Evolutionary conservation across 257 asterid genomes (phyloP).

Genomic region (Ilex aquifolium): DNA sequence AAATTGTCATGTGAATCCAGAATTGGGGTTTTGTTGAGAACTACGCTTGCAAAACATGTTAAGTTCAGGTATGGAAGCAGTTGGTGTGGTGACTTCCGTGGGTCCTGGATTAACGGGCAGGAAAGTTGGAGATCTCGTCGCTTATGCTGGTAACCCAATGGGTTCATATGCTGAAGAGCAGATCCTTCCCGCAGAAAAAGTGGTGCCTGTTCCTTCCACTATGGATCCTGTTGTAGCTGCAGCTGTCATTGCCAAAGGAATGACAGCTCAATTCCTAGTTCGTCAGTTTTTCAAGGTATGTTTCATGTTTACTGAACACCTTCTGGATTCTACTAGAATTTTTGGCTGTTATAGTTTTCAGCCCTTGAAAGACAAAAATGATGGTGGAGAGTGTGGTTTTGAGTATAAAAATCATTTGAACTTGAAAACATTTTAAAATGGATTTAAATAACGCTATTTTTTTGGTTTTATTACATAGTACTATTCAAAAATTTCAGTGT

Average conservation of each 20-base stretch:
- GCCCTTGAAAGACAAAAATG: no score
- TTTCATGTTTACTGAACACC: no score
- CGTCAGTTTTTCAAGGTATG: conserved; percentile 77
- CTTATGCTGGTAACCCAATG: conserved; percentile 76
- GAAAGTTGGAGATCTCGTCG: conserved; percentile 82
- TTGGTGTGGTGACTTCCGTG: conserved; percentile 79
- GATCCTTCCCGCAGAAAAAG: conserved; percentile 83
- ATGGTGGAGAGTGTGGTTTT: no score
- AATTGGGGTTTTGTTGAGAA: no score
- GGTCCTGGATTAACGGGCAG: conserved; percentile 87
- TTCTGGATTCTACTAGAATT: no score
- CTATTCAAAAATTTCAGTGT: no score
- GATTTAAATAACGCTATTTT: no score
- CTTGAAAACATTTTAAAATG: no score
- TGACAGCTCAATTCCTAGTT: conserved; percentile 75
- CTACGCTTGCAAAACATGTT: background rate
- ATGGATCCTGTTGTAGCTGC: conserved; percentile 73
- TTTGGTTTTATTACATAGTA: no score
- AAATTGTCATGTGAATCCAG: no score
- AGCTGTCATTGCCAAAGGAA: conserved; percentile 75
- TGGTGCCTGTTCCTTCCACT: conserved; percentile 75
- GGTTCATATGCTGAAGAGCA: conserved; percentile 95
- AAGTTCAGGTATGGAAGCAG: conserved; percentile 88
- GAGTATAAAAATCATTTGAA: no score
- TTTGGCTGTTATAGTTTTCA: no score